These are phyloP conservation scores for Chytriomyces hyalinus DNA, from an alignment of 192 early-diverging fungal genomes.

Conservation along the genomic window DNA sequence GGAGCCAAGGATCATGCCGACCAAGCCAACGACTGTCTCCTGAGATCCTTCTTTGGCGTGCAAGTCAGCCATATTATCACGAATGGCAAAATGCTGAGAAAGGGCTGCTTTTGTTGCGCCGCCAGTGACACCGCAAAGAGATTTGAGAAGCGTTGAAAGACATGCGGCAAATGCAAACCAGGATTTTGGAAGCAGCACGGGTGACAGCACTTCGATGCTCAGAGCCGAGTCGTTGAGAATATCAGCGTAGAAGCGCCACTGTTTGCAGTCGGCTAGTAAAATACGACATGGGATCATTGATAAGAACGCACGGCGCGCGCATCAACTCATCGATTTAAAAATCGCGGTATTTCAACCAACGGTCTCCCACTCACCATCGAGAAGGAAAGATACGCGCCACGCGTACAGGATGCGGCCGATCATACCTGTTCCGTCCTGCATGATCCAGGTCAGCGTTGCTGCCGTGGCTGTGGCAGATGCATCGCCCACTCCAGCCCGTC, in stretches of 20 bases:
- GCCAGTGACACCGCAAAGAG: conserved; percentile 47
- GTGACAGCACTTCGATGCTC: conserved; percentile 35
- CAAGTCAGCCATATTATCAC: conserved; percentile 48
- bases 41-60: conserved; percentile 56
- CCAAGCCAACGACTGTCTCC: conserved; percentile 51
- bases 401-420: conserved; percentile 49
- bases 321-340: no score
- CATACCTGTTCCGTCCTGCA: conserved; percentile 52
- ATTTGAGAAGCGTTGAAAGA: conserved; percentile 25
- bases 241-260: conserved; percentile 51
- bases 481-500: conserved; percentile 45
- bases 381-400: conserved; percentile 36
- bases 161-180: conserved; percentile 37
- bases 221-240: conserved; percentile 51
- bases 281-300: background rate
- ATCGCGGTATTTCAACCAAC: background rate
- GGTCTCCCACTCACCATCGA: conserved; percentile 30
- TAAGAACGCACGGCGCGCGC: no score
- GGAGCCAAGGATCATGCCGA: conserved; percentile 42
- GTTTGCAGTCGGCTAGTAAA: conserved; percentile 41
- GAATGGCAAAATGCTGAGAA: conserved; percentile 50
- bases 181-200: conserved; percentile 28
- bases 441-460: conserved; percentile 40
- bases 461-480: conserved; percentile 31
- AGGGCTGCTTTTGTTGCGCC: conserved; percentile 48